Conservation (phyloP, 1,284 basidiomycete genomes). For the Caloboletus firmus region DNA sequence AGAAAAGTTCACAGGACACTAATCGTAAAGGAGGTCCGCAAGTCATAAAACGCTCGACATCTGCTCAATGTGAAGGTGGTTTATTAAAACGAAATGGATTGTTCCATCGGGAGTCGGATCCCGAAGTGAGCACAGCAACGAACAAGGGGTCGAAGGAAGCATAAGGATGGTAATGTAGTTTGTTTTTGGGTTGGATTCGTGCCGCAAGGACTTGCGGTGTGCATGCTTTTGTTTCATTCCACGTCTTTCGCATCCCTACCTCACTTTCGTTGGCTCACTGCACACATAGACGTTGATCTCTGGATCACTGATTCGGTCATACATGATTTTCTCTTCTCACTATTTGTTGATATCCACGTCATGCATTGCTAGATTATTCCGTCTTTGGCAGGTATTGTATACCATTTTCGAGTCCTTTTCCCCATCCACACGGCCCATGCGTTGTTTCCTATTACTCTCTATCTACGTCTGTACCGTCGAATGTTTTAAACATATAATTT, state of each 20-base stretch:
- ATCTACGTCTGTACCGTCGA: conserved; percentile 15
- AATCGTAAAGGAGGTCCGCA: conserved; percentile 19
- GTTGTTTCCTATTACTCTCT: background rate
- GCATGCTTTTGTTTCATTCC: conserved; percentile 2
- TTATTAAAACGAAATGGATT: conserved; percentile 31
- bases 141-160: conserved; percentile 49
- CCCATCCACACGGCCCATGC: background rate
- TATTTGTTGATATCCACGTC: conserved; percentile 23
- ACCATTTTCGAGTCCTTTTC: conserved; percentile 16
- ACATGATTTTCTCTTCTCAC: conserved; percentile 6
- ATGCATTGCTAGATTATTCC: conserved; percentile 29
- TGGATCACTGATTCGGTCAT: conserved; percentile 7
- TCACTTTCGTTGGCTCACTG: conserved; percentile 10
- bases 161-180: conserved; percentile 36
- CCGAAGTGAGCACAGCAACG: conserved; percentile 26
- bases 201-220: conserved; percentile 3
- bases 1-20: conserved; percentile 11
- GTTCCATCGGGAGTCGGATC: conserved; percentile 35
- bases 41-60: conserved; percentile 32
- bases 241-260: conserved; percentile 2
- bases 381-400: conserved; percentile 16
- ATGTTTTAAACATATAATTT: conserved; percentile 19
- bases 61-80: conserved; percentile 31
- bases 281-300: conserved; percentile 15
- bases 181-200: conserved; percentile 4